phyloP scores from a whole-genome alignment of 768 basidiomycete species.

The Tricholoma sp. region DNA sequence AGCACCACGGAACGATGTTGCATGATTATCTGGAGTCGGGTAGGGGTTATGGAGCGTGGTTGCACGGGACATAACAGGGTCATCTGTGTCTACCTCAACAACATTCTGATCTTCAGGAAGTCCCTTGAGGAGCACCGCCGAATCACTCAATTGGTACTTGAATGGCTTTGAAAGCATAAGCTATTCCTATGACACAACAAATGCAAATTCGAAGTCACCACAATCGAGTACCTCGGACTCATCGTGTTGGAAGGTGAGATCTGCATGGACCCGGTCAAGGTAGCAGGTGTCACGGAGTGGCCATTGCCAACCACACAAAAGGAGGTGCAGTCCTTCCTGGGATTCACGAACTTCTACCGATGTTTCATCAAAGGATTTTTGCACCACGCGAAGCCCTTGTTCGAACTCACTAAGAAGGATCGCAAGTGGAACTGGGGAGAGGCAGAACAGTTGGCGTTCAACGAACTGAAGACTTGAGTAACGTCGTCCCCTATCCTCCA shows the following conservation, averaged over 20 bases:
- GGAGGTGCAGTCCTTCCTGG: background rate
- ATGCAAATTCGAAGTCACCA: background rate
- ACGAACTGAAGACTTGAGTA: background rate
- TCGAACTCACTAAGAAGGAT: background rate
- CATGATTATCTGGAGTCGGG: no score
- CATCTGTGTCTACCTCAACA: background rate
- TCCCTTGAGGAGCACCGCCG: background rate
- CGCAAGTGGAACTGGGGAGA: background rate
- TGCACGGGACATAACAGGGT: background rate
- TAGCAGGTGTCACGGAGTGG: background rate
- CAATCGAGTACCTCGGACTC: background rate
- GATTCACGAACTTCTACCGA: no score
- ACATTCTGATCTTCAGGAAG: background rate
- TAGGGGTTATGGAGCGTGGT: no score
- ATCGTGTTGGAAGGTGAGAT: background rate
- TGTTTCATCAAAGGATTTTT: background rate
- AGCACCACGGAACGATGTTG: no score
- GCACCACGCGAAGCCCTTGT: background rate
- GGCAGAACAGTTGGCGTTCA: background rate
- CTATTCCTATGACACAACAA: background rate
- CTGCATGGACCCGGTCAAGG: background rate
- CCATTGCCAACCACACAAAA: background rate
- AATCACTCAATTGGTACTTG: background rate
- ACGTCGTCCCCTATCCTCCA: background rate
- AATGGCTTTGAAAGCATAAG: background rate